Evolutionary conservation across 2,329 filamentous ascomycete genomes (phyloP).

Genomic region (Davidsoniella eucalypti): DNA sequence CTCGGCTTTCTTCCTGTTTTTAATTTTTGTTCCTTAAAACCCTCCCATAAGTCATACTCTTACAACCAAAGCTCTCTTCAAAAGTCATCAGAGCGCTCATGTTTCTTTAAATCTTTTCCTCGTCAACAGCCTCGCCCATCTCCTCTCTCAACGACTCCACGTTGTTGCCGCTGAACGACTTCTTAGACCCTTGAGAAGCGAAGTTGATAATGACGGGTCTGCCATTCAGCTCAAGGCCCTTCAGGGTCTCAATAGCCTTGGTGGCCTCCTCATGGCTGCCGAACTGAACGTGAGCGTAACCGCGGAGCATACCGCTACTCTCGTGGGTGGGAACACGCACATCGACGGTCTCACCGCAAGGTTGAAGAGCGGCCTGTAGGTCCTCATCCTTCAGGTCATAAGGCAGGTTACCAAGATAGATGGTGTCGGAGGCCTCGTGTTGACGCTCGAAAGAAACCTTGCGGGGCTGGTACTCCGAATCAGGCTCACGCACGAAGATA

Average conservation of each 20-base stretch:
- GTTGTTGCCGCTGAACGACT: too few relatives aligned
- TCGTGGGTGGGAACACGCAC: constrained; percentile 73
- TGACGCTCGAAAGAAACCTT: not conserved
- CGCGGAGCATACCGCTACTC: constrained; percentile 61
- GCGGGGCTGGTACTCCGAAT: constrained; percentile 1
- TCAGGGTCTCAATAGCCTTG: constrained; percentile 39
- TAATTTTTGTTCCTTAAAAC: too few relatives aligned
- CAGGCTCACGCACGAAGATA: constrained; percentile 8
- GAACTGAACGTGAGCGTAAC: constrained; percentile 77
- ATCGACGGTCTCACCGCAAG: constrained; percentile 52
- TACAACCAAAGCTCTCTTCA: too few relatives aligned
- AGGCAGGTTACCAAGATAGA: constrained; percentile 76
- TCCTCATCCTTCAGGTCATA: constrained; percentile 76
- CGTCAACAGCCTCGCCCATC: too few relatives aligned
- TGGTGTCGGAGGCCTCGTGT: constrained; percentile 23
- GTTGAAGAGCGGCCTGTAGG: constrained; percentile 59
- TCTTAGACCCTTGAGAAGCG: constrained; percentile 19
- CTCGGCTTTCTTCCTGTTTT: too few relatives aligned
- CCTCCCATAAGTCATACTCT: too few relatives aligned
- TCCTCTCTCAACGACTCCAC: too few relatives aligned
- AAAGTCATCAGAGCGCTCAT: too few relatives aligned
- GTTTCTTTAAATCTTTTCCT: too few relatives aligned
- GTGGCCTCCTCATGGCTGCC: constrained; percentile 47
- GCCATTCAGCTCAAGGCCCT: constrained; percentile 43
- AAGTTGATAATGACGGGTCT: constrained; percentile 51